Conservation (phyloP, 2,329 filamentous ascomycete genomes). For the Talaromyces sp. region DNA sequence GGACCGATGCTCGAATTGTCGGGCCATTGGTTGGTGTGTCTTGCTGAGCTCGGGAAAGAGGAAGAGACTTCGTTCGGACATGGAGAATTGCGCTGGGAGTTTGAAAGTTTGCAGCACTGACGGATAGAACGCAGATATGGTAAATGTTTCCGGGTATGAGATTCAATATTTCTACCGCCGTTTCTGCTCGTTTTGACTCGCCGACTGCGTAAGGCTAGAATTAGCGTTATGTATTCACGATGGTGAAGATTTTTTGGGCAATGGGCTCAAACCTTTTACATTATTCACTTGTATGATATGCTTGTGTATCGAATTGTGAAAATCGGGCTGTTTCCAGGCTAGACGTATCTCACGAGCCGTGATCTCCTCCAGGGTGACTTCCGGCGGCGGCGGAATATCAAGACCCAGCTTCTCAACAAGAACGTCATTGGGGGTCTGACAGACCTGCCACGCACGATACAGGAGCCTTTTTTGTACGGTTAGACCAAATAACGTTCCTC, state of each 20-base stretch:
- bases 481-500: neutral
- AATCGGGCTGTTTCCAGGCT: slow-evolving; percentile 80
- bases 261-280: slow-evolving; percentile 66
- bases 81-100: slow-evolving; percentile 84
- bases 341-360: slow-evolving; percentile 83
- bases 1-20: slow-evolving; percentile 57
- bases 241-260: neutral
- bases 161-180: slow-evolving; percentile 87
- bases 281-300: slow-evolving; percentile 94
- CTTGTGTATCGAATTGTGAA: slow-evolving; percentile 71
- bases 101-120: slow-evolving; percentile 90
- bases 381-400: slow-evolving; percentile 86
- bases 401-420: slow-evolving; percentile 89
- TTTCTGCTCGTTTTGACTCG: slow-evolving; percentile 78
- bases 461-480: slow-evolving; percentile 64
- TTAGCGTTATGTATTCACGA: slow-evolving; percentile 16
- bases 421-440: slow-evolving; percentile 87
- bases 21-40: slow-evolving; percentile 39
- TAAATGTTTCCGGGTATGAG: slow-evolving; percentile 87
- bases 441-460: slow-evolving; percentile 82
- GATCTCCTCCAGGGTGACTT: slow-evolving; percentile 88
- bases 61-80: slow-evolving; percentile 69
- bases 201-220: slow-evolving; percentile 63
- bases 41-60: slow-evolving; percentile 38
- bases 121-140: slow-evolving; percentile 88